phyloP scores from a whole-genome alignment of 2,329 filamentous ascomycete genomes.

The Capronia coronata region DNA sequence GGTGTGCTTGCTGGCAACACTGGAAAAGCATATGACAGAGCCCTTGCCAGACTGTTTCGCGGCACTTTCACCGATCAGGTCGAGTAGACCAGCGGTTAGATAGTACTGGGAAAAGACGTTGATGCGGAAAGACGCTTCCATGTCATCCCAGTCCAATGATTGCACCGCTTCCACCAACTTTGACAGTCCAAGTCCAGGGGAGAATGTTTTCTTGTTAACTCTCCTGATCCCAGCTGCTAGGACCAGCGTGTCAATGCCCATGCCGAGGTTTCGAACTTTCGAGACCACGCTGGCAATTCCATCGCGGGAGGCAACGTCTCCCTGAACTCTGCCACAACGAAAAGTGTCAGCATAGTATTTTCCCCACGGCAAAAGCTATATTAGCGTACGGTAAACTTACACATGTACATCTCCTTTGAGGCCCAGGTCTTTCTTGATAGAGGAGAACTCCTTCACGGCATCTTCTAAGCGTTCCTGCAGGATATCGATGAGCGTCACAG shows the following conservation, averaged over 20 bases:
- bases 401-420: background rate
- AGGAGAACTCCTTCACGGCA: background rate
- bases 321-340: background rate
- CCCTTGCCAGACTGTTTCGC: conserved; percentile 22
- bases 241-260: background rate
- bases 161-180: background rate
- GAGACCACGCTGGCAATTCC: background rate
- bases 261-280: background rate
- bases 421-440: background rate
- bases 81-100: conserved; percentile 23
- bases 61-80: conserved; percentile 21
- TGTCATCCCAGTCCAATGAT: background rate
- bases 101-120: conserved; percentile 26
- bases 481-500: conserved; percentile 1
- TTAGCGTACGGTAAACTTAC: background rate
- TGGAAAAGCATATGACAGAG: conserved; percentile 26
- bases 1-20: conserved; percentile 26
- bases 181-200: background rate
- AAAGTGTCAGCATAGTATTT: background rate
- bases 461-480: background rate
- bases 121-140: background rate
- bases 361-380: background rate
- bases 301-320: background rate
- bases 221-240: background rate
- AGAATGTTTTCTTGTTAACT: conserved; percentile 1